A percentile compares a stretch with the other conserved stretches of the same genome.
Conservation (phyloP, 441 rosid genomes). For the Brassica hybrid region DNA sequence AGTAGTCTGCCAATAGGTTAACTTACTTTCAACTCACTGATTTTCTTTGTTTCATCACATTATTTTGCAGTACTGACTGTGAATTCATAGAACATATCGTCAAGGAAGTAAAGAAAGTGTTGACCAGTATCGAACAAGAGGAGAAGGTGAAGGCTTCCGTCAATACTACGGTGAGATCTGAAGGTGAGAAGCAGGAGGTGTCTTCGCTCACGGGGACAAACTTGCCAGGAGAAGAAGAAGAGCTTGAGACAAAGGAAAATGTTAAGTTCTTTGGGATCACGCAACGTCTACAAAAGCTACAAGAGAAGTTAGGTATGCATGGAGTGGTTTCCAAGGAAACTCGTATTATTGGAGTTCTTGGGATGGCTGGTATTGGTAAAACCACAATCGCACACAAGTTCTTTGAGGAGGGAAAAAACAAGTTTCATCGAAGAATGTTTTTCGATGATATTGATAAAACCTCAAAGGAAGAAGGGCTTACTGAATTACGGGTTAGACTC, state of each 20-base stretch:
- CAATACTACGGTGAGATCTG: not conserved
- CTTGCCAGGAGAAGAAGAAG: not conserved
- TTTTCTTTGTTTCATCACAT: not conserved
- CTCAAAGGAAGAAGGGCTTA: not conserved
- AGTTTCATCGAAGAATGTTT: slow-evolving; percentile 15
- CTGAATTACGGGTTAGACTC: not conserved
- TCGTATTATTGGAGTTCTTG: slow-evolving; percentile 19
- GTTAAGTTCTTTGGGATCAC: not conserved
- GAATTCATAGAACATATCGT: slow-evolving; percentile 7
- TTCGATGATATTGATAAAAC: not conserved
- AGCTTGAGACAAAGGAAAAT: not conserved
- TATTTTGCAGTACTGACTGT: slow-evolving; percentile 4
- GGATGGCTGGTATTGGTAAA: slow-evolving; percentile 32
- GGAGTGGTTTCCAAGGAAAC: not conserved
- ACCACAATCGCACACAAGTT: slow-evolving; percentile 18
- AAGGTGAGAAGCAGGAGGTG: not conserved
- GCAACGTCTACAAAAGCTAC: slow-evolving; percentile 10
- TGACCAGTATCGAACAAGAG: not conserved
- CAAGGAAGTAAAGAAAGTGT: slow-evolving; percentile 27
- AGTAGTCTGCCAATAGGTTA: not conserved
- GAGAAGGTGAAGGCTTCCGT: not conserved
- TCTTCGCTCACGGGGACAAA: not conserved
- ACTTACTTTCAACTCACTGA: not conserved
- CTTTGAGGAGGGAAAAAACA: not conserved
- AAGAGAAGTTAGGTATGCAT: slow-evolving; percentile 13